These are phyloP conservation scores for Pseudogymnoascus sp. DNA, from an alignment of 2,329 filamentous ascomycete species.

Conservation along the genomic window DNA sequence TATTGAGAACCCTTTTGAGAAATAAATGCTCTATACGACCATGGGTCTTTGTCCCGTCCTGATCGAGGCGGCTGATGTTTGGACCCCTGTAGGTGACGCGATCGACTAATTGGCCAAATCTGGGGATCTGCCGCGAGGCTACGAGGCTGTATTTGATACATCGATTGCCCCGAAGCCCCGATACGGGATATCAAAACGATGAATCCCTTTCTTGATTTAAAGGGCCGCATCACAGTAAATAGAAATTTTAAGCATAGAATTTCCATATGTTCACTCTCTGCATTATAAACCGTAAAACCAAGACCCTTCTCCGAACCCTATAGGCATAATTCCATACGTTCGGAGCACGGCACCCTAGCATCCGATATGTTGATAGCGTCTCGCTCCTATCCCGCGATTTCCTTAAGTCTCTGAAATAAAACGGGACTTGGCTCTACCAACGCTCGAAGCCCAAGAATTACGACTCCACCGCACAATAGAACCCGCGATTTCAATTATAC, in stretches of 20 bases:
- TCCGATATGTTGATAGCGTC: conserved; percentile 7
- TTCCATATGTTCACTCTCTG: not conserved
- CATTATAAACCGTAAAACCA: not conserved
- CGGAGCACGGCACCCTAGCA: conserved; percentile 1
- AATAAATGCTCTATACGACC: not conserved
- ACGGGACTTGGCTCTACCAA: not conserved
- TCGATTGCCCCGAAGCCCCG: not conserved
- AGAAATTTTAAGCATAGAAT: not conserved
- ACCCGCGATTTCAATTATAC: not conserved
- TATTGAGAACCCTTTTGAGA: conserved; percentile 4
- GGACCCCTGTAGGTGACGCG: not conserved
- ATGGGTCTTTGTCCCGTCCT: not conserved
- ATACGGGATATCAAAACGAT: not conserved
- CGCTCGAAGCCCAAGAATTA: not conserved
- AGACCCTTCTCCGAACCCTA: not conserved
- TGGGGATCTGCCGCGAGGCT: not conserved
- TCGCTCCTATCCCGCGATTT: not conserved
- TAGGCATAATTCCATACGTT: not conserved
- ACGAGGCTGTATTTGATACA: not conserved
- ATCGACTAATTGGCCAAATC: not conserved
- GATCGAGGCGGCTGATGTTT: not conserved
- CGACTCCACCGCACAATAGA: not conserved
- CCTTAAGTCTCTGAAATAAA: conserved; percentile 5
- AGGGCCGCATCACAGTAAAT: not conserved
- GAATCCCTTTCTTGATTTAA: not conserved